Evolutionary conservation across 2,329 filamentous ascomycete genomes (phyloP).

Genomic region (Colletotrichum godetiae): DNA sequence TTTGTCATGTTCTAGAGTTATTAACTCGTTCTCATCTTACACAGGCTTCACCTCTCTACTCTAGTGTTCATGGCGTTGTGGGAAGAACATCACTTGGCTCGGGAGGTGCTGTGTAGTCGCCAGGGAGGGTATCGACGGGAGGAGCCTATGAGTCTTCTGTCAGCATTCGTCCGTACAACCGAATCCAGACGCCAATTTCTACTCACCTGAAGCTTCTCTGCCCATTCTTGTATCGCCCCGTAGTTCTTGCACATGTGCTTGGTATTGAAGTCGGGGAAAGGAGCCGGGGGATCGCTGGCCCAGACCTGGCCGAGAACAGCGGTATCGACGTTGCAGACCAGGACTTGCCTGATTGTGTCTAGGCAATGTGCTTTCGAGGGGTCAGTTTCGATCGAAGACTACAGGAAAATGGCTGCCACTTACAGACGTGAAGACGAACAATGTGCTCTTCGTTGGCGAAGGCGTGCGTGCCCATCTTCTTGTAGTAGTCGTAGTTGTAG

Average conservation of each 20-base stretch:
- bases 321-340: conserved; percentile 72
- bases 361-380: conserved; percentile 64
- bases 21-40: neutral
- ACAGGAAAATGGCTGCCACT: conserved; percentile 38
- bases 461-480: conserved; percentile 57
- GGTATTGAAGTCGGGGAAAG: conserved; percentile 73
- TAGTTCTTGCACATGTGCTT: conserved; percentile 69
- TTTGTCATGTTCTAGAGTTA: neutral
- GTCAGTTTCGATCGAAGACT: accelerated
- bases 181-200: neutral
- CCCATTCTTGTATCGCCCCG: conserved; percentile 64
- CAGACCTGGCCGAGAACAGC: conserved; percentile 72
- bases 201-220: conserved; percentile 60
- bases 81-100: conserved; percentile 11
- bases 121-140: conserved; percentile 10
- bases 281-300: conserved; percentile 57
- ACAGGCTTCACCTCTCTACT: too few relatives aligned
- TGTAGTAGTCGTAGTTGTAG: conserved; percentile 71
- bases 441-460: conserved; percentile 68
- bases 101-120: conserved; percentile 14
- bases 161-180: neutral
- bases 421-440: conserved; percentile 67
- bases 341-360: conserved; percentile 69
- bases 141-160: conserved; percentile 13
- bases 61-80: neutral